Evolutionary conservation across 2,329 filamentous ascomycete species (phyloP).

Genomic region (Hypoxylon sp.): DNA sequence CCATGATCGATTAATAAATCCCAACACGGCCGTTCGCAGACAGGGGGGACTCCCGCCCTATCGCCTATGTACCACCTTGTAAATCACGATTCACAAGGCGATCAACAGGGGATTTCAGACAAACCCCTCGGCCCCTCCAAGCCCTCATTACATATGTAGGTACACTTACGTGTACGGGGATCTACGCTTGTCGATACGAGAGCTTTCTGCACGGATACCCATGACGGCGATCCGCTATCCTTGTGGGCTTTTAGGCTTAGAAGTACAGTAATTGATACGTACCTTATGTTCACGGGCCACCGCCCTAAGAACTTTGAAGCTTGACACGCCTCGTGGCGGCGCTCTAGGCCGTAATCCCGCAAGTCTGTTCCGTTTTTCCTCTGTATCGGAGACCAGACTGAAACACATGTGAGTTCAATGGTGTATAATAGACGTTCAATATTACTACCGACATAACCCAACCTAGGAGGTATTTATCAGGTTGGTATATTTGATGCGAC

Average conservation of each 20-base stretch:
- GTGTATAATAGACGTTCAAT: constrained; percentile 32
- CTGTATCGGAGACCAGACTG: constrained; percentile 32
- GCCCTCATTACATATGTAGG: constrained; percentile 4
- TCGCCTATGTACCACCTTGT: constrained; percentile 30
- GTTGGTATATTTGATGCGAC: constrained; percentile 26
- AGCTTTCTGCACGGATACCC: constrained; percentile 30
- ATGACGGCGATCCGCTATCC: constrained; percentile 37
- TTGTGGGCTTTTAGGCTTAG: constrained; percentile 13
- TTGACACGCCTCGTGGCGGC: constrained; percentile 32
- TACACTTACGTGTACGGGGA: constrained; percentile 33
- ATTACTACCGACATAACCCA: constrained; percentile 15
- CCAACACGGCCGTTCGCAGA: constrained; percentile 19
- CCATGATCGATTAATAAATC: constrained; percentile 23
- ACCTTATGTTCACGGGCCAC: constrained; percentile 37
- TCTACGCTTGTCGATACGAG: constrained; percentile 40
- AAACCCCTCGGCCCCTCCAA: constrained; percentile 35
- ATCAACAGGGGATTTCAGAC: constrained; percentile 42
- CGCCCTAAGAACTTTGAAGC: constrained; percentile 24
- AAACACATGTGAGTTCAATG: constrained; percentile 26
- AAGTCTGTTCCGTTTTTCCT: constrained; percentile 33
- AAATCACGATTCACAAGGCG: constrained; percentile 41
- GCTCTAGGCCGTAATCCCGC: constrained; percentile 46
- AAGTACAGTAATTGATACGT: neutral
- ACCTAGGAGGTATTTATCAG: constrained; percentile 3
- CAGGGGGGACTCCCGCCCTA: constrained; percentile 34